Base-by-base conservation (phyloP, 2,329 filamentous ascomycete species). In the Sarocladium strictum region DNA sequence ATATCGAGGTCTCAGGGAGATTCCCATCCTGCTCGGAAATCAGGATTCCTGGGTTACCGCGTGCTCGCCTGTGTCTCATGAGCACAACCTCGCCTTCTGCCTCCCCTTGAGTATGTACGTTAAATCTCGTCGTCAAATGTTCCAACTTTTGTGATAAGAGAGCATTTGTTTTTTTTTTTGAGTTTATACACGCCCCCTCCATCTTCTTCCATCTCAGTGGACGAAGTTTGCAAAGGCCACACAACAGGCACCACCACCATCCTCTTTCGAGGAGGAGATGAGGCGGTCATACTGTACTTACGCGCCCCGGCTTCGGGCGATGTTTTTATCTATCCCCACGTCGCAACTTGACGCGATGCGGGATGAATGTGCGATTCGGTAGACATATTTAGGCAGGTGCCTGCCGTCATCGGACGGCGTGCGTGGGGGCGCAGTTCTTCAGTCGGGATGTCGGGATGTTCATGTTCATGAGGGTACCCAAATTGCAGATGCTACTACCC, bases 401-500 rank as follows among this genome's bases (percentile, higher is more conserved):
- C 47, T 26, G 47, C 47, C 47, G 47, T 51, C 47, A 51, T 51
- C 47, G 47, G 47, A 51, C 29, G 17, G 47, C 6, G 23, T 9
- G 27, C 47, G 47, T 51, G 47, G 47, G 47, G 47, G 47, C n/a
- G n/a, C n/a, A n/a, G n/a, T n/a, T n/a, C n/a, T n/a, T 51, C 17
- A n/a, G 19, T 23, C 3, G 14, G 5, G 47, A 51, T 33, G 47
- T 12, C 3, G 26, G 47, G 17, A 3, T 7, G 26, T 33, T n/a
- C n/a, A n/a, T n/a, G n/a, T n/a, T n/a, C n/a, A n/a, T n/a, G n/a
- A n/a, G n/a, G n/a, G n/a, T n/a, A n/a, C n/a, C n/a, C n/a, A n/a
- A n/a, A n/a, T n/a, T n/a, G 23, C 14, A n/a, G 9, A 17, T 5
- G 4, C 17, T 10, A 23, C 43, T 49, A 49, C 43, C 43, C 43